Conservation (phyloP, 306 rosid species). For the Dicorynia guianensis region DNA sequence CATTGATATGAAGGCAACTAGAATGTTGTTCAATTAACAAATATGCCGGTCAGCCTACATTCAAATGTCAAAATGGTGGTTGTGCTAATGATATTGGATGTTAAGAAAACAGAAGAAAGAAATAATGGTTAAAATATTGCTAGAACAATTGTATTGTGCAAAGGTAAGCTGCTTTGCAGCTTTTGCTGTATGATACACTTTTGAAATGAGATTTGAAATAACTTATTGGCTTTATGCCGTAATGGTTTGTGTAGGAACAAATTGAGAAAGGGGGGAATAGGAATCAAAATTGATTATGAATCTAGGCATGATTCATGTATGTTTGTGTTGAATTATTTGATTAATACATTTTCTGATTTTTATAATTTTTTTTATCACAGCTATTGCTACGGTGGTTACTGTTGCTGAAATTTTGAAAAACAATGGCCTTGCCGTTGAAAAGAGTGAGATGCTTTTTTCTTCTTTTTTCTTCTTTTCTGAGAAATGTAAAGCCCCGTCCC, state of each 20-base stretch:
- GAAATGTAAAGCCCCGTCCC: constrained; percentile 5
- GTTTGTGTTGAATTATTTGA: neutral
- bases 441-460: constrained; percentile 54
- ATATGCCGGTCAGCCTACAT: neutral
- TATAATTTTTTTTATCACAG: constrained; percentile 46
- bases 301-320: constrained; percentile 12
- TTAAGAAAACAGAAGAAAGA: neutral
- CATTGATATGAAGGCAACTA: neutral
- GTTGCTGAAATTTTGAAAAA: constrained; percentile 85
- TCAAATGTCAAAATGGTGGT: neutral
- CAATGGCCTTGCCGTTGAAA: constrained; percentile 79
- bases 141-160: neutral
- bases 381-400: constrained; percentile 83
- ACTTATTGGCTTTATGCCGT: constrained; percentile 1
- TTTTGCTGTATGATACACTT: neutral
- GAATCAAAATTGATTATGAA: neutral
- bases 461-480: neutral
- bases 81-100: constrained; percentile 1
- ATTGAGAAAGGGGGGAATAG: neutral
- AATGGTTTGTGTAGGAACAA: constrained; percentile 2
- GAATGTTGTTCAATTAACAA: neutral
- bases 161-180: neutral
- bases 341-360: constrained; percentile 27
- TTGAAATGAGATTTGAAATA: neutral
- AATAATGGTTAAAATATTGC: neutral